Conservation (phyloP, 2,329 filamentous ascomycete species). For the Daldinia sp. region DNA sequence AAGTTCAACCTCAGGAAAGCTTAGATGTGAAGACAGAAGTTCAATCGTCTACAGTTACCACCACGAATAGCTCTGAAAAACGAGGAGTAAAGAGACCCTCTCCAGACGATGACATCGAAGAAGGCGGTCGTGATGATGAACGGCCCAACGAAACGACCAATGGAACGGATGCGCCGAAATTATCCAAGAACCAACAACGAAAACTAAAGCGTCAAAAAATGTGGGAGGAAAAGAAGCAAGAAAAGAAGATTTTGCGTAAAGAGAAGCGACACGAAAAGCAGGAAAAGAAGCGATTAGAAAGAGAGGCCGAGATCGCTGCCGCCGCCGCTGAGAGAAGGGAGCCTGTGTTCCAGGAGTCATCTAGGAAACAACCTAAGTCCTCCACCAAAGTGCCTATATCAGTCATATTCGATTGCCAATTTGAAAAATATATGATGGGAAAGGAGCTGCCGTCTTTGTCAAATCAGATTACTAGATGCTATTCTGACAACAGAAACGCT, state of each 20-base stretch:
- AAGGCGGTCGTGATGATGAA: conserved; percentile 53
- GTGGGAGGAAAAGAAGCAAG: conserved; percentile 79
- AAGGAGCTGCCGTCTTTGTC: conserved; percentile 86
- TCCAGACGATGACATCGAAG: conserved; percentile 59
- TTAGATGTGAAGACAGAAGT: conserved; percentile 28
- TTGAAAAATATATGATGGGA: conserved; percentile 89
- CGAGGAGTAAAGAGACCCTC: conserved; percentile 47
- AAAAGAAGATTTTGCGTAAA: conserved; percentile 68
- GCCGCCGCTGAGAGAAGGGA: conserved; percentile 59
- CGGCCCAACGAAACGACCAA: conserved; percentile 60
- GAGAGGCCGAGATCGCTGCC: conserved; percentile 62
- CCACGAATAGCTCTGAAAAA: conserved; percentile 10
- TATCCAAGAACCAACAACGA: conserved; percentile 91
- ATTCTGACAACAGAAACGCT: conserved; percentile 85
- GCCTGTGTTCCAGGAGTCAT: conserved; percentile 52
- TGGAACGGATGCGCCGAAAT: conserved; percentile 39
- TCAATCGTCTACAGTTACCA: conserved; percentile 11
- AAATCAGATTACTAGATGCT: conserved; percentile 86
- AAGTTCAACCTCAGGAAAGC: conserved; percentile 14
- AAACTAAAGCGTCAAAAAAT: conserved; percentile 77
- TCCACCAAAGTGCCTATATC: conserved; percentile 75
- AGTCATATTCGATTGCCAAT: conserved; percentile 90
- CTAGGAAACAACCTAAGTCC: conserved; percentile 52
- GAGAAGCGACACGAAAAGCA: conserved; percentile 65
- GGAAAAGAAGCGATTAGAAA: conserved; percentile 63